These are phyloP conservation scores for Brassica juncea DNA, from an alignment of 345 rosid species.

Conservation along the genomic window DNA sequence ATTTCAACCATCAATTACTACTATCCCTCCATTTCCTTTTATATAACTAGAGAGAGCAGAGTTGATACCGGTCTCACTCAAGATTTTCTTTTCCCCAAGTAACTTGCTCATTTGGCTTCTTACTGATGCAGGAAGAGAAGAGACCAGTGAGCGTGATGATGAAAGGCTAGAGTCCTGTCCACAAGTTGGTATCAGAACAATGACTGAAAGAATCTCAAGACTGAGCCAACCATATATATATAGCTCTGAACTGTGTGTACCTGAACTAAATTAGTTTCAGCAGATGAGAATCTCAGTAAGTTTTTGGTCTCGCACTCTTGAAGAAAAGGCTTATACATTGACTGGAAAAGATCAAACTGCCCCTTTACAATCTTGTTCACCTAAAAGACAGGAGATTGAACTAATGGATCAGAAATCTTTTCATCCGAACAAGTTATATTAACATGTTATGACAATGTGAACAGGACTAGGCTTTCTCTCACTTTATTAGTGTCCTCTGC, in stretches of 20 bases:
- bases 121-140: slow-evolving; percentile 64
- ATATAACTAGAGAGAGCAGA: not conserved
- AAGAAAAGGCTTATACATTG: slow-evolving; percentile 76
- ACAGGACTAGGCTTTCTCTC: slow-evolving; percentile 11
- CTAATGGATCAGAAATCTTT: not conserved
- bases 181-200: slow-evolving; percentile 19
- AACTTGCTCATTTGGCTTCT: slow-evolving; percentile 61
- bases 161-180: slow-evolving; percentile 63
- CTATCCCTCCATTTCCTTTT: not conserved
- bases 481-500: slow-evolving; percentile 92
- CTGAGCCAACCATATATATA: not conserved
- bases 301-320: slow-evolving; percentile 66
- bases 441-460: not conserved
- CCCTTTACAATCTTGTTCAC: slow-evolving; percentile 87
- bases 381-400: slow-evolving; percentile 37
- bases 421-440: not conserved
- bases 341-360: slow-evolving; percentile 71
- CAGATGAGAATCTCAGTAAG: slow-evolving; percentile 56
- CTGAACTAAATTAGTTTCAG: slow-evolving; percentile 56
- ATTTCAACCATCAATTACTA: slow-evolving; percentile 13
- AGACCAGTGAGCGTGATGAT: slow-evolving; percentile 55
- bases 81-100: slow-evolving; percentile 52
- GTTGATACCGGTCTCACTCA: slow-evolving; percentile 59
- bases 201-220: not conserved
- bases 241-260: slow-evolving; percentile 35